phyloP scores from a whole-genome alignment of 176 grass and related monocot genomes.

The Carex parvula region DNA sequence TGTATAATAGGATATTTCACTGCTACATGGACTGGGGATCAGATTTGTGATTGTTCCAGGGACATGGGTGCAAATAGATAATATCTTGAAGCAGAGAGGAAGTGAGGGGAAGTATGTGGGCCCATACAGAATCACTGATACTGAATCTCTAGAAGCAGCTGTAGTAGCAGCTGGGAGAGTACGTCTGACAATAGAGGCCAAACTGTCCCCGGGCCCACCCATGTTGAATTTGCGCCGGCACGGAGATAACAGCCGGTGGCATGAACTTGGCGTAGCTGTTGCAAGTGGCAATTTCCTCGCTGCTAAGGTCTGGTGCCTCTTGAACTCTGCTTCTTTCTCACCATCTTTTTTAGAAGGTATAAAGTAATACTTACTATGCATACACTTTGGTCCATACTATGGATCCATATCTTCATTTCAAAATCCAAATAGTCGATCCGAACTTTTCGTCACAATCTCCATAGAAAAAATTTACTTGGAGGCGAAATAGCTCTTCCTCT shows the following conservation, averaged over 20 bases:
- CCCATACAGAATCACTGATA: conserved; percentile 84
- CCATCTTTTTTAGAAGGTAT: neutral
- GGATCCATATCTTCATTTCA: too few relatives aligned
- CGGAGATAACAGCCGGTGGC: conserved; percentile 82
- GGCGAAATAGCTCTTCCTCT: too few relatives aligned
- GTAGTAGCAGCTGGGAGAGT: conserved; percentile 85
- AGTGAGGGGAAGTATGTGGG: conserved; percentile 76
- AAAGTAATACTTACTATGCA: too few relatives aligned
- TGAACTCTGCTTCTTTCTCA: neutral
- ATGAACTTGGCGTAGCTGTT: conserved; percentile 77
- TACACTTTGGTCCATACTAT: too few relatives aligned
- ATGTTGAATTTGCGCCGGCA: conserved; percentile 91
- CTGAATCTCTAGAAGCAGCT: conserved; percentile 76
- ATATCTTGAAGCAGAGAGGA: conserved; percentile 77
- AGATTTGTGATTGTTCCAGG: conserved; percentile 96
- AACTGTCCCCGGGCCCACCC: conserved; percentile 90
- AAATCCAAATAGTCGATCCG: too few relatives aligned
- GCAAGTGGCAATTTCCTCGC: conserved; percentile 95
- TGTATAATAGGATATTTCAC: conserved; percentile 68
- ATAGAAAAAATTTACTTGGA: too few relatives aligned
- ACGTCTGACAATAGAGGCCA: conserved; percentile 83
- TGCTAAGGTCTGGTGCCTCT: conserved; percentile 54
- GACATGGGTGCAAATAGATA: conserved; percentile 92
- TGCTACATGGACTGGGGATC: conserved; percentile 94
- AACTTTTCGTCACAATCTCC: too few relatives aligned